Conservation (phyloP, 164 flowering plant species). For the Chimonanthus salicifolius region DNA sequence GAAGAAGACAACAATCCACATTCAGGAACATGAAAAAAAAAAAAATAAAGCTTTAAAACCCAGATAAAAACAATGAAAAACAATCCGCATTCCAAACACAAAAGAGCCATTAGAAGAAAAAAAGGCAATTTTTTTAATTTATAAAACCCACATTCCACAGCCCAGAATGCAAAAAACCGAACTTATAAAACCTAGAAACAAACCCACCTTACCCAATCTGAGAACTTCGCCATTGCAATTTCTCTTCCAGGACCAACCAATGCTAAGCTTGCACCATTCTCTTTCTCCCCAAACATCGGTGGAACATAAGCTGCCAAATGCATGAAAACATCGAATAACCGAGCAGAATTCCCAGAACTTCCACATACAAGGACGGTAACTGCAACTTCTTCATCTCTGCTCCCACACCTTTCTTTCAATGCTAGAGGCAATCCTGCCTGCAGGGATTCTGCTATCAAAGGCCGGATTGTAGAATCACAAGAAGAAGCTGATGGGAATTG, state of each 20-base stretch:
- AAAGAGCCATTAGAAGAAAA: background rate
- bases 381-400: slow-evolving; percentile 48
- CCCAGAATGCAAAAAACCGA: background rate
- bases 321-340: slow-evolving; percentile 47
- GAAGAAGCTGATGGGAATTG: slow-evolving; percentile 3
- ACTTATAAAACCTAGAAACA: too few relatives aligned
- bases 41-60: background rate
- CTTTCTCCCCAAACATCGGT: slow-evolving; percentile 40
- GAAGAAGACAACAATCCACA: background rate
- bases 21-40: background rate
- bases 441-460: slow-evolving; percentile 45
- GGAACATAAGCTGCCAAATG: slow-evolving; percentile 61
- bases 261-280: slow-evolving; percentile 60
- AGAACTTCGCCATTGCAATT: slow-evolving; percentile 62
- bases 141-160: background rate
- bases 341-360: slow-evolving; percentile 23
- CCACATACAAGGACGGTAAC: slow-evolving; percentile 56
- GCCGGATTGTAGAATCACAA: slow-evolving; percentile 33
- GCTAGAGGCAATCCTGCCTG: slow-evolving; percentile 33
- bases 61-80: background rate
- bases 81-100: background rate
- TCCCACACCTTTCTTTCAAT: slow-evolving; percentile 22
- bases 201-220: slow-evolving; percentile 81
- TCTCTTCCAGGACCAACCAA: slow-evolving; percentile 73
- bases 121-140: background rate